These are phyloP conservation scores for Penicillium vulpinum DNA, from an alignment of 2,329 filamentous ascomycete genomes.

Conservation along the genomic window DNA sequence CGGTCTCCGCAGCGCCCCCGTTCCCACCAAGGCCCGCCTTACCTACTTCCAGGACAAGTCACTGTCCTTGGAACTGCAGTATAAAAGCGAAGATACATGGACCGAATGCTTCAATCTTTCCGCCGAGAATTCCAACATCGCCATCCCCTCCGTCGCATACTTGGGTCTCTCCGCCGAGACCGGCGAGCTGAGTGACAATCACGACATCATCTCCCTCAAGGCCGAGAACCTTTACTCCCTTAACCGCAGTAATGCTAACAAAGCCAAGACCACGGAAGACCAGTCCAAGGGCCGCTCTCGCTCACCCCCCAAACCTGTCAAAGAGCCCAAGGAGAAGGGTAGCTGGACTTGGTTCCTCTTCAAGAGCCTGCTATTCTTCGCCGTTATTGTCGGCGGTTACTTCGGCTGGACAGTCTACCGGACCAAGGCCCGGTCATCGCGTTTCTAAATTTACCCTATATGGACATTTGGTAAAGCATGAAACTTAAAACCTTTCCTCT, in stretches of 20 bases:
- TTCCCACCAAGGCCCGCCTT: constrained; percentile 81
- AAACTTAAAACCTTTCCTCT: constrained; percentile 4
- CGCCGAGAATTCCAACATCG: constrained; percentile 63
- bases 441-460: constrained; percentile 29
- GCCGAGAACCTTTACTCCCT: constrained; percentile 78
- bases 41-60: constrained; percentile 97
- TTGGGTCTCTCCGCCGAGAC: constrained; percentile 73
- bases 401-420: constrained; percentile 84
- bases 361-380: constrained; percentile 77
- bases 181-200: constrained; percentile 94
- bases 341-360: constrained; percentile 73
- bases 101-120: constrained; percentile 77
- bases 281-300: constrained; percentile 24
- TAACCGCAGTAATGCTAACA: constrained; percentile 43
- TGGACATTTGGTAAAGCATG: constrained; percentile 7
- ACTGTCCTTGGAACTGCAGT: constrained; percentile 86
- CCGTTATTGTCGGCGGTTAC: constrained; percentile 72
- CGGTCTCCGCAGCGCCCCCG: constrained; percentile 75
- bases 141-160: constrained; percentile 72
- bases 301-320: constrained; percentile 16
- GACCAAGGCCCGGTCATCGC: constrained; percentile 54
- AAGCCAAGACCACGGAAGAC: constrained; percentile 28
- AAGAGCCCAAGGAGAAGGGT: constrained; percentile 35
- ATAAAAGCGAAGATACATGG: constrained; percentile 89
- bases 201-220: constrained; percentile 87